Conservation (phyloP, 768 basidiomycete species). For the Kondoa subrosea region DNA sequence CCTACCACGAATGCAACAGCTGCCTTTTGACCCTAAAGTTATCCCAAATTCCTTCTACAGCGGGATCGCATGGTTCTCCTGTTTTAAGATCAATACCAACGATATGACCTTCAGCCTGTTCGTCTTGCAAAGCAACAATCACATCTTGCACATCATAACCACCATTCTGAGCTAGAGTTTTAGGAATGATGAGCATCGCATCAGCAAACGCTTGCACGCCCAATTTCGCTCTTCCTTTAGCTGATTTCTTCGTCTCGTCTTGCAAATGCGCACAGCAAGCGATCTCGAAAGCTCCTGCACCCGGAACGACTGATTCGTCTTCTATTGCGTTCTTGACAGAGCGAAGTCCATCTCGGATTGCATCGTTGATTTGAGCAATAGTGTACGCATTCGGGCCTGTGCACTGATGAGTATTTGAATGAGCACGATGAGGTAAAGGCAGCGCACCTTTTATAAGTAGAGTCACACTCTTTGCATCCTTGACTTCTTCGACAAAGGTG, state of each 20-base stretch:
- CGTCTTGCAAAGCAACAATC: slow-evolving; percentile 84
- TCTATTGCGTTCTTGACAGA: slow-evolving; percentile 94
- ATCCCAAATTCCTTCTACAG: slow-evolving; percentile 92
- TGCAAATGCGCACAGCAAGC: slow-evolving; percentile 69
- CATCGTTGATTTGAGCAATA: slow-evolving; percentile 89
- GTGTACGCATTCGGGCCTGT: slow-evolving; percentile 81
- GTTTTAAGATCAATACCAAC: slow-evolving; percentile 84
- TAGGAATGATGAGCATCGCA: slow-evolving; percentile 81
- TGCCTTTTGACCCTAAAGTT: slow-evolving; percentile 97
- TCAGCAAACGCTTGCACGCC: slow-evolving; percentile 96
- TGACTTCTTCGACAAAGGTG: slow-evolving; percentile 94
- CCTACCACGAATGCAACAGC: slow-evolving; percentile 91
- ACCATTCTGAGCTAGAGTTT: slow-evolving; percentile 87
- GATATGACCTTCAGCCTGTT: slow-evolving; percentile 77
- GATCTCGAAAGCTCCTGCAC: slow-evolving; percentile 96
- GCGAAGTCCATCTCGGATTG: slow-evolving; percentile 88
- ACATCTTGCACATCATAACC: slow-evolving; percentile 94
- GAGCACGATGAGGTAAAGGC: no score
- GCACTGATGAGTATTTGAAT: no score
- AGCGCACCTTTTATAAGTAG: slow-evolving; percentile 84
- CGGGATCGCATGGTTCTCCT: slow-evolving; percentile 91
- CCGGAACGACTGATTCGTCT: slow-evolving; percentile 71
- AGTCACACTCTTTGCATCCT: slow-evolving; percentile 83
- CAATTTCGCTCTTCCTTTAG: slow-evolving; percentile 90
- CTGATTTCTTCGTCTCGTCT: slow-evolving; percentile 61